Evolutionary conservation across 345 rosid species (phyloP), one percentile per base, ranked within the genome.

Genomic region (Pistacia atlantica): DNA sequence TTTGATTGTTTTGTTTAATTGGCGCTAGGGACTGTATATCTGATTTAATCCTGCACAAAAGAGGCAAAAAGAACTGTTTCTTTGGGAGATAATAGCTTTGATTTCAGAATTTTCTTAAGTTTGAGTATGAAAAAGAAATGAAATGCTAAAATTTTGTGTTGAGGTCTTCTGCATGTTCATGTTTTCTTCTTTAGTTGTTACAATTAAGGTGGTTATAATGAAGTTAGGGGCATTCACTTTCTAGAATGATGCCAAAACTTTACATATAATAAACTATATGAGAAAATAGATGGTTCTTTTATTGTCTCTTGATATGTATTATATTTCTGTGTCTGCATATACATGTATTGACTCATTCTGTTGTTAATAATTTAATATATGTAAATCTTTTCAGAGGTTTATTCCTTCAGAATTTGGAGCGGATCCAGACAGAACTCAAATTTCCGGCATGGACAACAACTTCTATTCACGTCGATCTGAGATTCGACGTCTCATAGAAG

Each of bases 341-440:
- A 7, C 55, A 31, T 11, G 37, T 33, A 45, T 9, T 4, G 46
- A 33, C 63, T 33, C 1, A 49, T 16, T 35, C 17, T 55, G 18
- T 54, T 31, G 25, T 70, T 18, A 52, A 35, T 77, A 31, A 71
- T 38, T 14, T 17, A 42, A 8, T 54, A 67, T 57, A 16, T 54
- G 57, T 77, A 22, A 62, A 63, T 67, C 45, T 48, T 80, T 85
- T 71, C 83, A 94, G 98, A 91, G 90, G 83, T 94, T 94, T 80
- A 82, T 94, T 60, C 98, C 97, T 59, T 90, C 97, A 1, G 96
- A 94, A 61, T 94, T 90, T 73, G 98, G 98, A 76, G 84, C 87
- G 45, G 88, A 94, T 83, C 86, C 97, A 2, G 91, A 91, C 56
- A 89, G 86, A 86, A 75, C 77, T 62, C 93, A 86, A 76, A 82